Conservation (phyloP, 352 stramenopile genomes). For the Phytophthora sansomeana region DNA sequence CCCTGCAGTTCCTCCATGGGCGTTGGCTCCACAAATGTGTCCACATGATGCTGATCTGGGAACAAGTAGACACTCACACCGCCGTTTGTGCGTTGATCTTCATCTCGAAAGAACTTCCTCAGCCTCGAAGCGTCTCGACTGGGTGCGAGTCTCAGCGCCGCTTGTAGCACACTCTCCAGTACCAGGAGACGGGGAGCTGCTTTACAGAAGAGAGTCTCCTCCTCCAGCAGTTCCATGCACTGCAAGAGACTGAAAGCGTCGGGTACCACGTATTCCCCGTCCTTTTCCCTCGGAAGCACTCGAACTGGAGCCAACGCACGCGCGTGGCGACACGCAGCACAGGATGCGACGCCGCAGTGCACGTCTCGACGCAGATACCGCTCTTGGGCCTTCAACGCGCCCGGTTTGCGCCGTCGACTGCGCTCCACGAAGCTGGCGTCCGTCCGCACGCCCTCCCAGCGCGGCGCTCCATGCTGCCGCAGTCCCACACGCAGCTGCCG, state of each 20-base stretch:
- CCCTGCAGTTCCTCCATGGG: constrained; percentile 48
- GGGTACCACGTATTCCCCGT: constrained; percentile 69
- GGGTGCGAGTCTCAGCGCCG: constrained; percentile 70
- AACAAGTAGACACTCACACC: constrained; percentile 68
- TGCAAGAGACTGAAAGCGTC: constrained; percentile 76
- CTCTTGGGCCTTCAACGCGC: constrained; percentile 73
- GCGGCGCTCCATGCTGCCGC: constrained; percentile 27
- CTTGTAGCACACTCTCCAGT: constrained; percentile 75
- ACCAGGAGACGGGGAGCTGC: constrained; percentile 60
- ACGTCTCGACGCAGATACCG: constrained; percentile 78
- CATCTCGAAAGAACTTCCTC: constrained; percentile 65
- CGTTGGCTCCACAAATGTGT: constrained; percentile 58
- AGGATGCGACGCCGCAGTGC: constrained; percentile 69
- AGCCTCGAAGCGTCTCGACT: constrained; percentile 71
- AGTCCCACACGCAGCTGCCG: constrained; percentile 33
- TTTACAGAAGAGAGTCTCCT: constrained; percentile 57
- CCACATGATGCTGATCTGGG: constrained; percentile 73
- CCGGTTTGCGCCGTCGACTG: constrained; percentile 77
- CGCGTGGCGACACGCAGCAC: constrained; percentile 42
- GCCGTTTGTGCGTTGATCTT: constrained; percentile 57
- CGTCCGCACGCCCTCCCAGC: constrained; percentile 64
- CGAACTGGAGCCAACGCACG: constrained; percentile 38
- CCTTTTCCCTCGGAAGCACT: constrained; percentile 41
- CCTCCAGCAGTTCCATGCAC: constrained; percentile 81
- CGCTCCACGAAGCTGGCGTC: constrained; percentile 78